These are phyloP conservation scores for Oidiodendron maius DNA, from an alignment of 495 filamentous ascomycete species.

Conservation along the genomic window DNA sequence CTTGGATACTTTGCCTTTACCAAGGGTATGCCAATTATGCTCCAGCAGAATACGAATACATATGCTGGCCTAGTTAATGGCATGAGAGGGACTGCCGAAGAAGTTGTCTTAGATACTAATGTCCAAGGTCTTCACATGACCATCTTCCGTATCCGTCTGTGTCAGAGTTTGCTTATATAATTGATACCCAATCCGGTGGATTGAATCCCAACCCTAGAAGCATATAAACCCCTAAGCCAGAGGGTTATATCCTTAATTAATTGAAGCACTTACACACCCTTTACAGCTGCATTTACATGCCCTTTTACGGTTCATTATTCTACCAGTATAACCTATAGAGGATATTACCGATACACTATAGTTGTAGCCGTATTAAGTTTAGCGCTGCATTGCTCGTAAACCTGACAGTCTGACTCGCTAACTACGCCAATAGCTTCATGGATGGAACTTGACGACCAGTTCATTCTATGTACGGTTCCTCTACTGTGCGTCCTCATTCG, in stretches of 20 bases:
- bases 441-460: conserved; percentile 12
- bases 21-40: conserved; percentile 10
- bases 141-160: neutral
- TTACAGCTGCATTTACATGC: no score
- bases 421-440: conserved; percentile 7
- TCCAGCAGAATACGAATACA: conserved; percentile 10
- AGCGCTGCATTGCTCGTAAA: no score
- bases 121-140: conserved; percentile 5
- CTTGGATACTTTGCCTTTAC: conserved; percentile 12
- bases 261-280: no score
- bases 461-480: conserved; percentile 7
- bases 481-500: conserved; percentile 9
- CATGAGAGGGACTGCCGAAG: conserved; percentile 7
- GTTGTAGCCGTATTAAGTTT: no score
- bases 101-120: conserved; percentile 10
- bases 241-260: no score
- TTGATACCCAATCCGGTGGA: no score
- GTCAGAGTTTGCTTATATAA: no score
- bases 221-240: no score
- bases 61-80: conserved; percentile 10
- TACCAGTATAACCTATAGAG: no score
- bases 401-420: conserved; percentile 1
- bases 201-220: no score
- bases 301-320: no score
- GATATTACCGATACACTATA: no score